A percentile compares a stretch with the other conserved stretches of the same genome.
Evolutionary conservation across 1,284 basidiomycete species (phyloP).

Genomic region (Neolentinus lepideus): DNA sequence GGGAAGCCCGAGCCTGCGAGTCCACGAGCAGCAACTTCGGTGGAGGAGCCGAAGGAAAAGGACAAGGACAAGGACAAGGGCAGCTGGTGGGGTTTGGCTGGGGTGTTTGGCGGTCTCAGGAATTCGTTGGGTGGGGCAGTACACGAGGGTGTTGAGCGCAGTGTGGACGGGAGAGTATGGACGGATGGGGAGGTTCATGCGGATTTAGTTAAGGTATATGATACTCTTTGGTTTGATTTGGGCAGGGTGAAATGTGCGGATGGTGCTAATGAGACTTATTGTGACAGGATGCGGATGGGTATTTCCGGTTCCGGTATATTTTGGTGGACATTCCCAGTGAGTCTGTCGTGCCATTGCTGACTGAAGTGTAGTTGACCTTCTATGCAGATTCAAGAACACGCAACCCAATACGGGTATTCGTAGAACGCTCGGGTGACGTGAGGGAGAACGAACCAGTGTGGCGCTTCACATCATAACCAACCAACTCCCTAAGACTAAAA

Average conservation of each 20-base stretch:
- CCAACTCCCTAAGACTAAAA: not conserved
- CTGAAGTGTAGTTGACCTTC: no score
- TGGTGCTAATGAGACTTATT: slow-evolving; percentile 11
- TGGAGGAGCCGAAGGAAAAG: slow-evolving; percentile 21
- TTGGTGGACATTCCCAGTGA: slow-evolving; percentile 74
- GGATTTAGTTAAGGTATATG: slow-evolving; percentile 61
- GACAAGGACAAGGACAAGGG: slow-evolving; percentile 29
- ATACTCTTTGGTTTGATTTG: not conserved
- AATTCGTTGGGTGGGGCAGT: slow-evolving; percentile 18
- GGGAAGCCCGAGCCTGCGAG: slow-evolving; percentile 41
- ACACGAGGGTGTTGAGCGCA: slow-evolving; percentile 21
- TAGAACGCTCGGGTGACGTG: slow-evolving; percentile 58
- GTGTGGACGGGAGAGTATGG: slow-evolving; percentile 37
- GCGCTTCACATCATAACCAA: slow-evolving; percentile 38
- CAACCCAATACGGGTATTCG: slow-evolving; percentile 62
- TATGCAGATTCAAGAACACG: slow-evolving; percentile 50
- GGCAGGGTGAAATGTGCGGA: slow-evolving; percentile 4
- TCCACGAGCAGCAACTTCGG: slow-evolving; percentile 22
- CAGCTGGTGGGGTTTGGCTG: slow-evolving; percentile 48
- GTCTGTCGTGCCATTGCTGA: no score
- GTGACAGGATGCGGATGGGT: slow-evolving; percentile 61
- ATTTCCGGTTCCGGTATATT: slow-evolving; percentile 72
- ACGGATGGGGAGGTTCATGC: slow-evolving; percentile 76
- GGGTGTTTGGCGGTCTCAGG: slow-evolving; percentile 63
- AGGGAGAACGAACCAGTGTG: slow-evolving; percentile 66